Conservation (phyloP, 768 basidiomycete species). For the Boletus speciosus region DNA sequence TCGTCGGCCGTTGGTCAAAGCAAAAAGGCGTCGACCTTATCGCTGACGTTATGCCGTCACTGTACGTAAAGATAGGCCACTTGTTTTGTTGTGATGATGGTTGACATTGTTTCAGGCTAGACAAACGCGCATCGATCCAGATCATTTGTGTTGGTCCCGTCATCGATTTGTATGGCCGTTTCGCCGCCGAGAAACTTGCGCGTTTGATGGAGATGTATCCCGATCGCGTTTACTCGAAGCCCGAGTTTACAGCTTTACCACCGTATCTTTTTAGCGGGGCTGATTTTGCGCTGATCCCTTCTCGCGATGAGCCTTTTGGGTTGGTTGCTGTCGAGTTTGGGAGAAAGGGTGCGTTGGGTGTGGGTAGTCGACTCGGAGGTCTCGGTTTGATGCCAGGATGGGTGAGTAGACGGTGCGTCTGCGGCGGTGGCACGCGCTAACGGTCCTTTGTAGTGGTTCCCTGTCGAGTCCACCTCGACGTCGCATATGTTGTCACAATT, state of each 20-base stretch:
- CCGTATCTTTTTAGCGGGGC: conserved; percentile 93
- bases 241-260: conserved; percentile 91
- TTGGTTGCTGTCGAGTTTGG: conserved; percentile 96
- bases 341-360: conserved; percentile 93
- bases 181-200: conserved; percentile 90
- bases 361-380: conserved; percentile 91
- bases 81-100: not conserved
- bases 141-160: conserved; percentile 89
- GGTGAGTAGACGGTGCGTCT: conserved; percentile 48
- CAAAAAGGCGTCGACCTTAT: conserved; percentile 98
- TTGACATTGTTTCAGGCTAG: conserved; percentile 49
- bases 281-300: conserved; percentile 93
- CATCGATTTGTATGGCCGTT: conserved; percentile 92
- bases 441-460: conserved; percentile 72
- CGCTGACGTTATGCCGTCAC: conserved; percentile 88
- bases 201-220: conserved; percentile 95
- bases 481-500: conserved; percentile 93
- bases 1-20: conserved; percentile 97
- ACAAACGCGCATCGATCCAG: conserved; percentile 83
- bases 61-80: conserved; percentile 47
- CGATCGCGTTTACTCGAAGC: conserved; percentile 92
- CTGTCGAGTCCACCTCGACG: conserved; percentile 89
- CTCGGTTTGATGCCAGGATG: conserved; percentile 97
- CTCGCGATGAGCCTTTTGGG: conserved; percentile 95
- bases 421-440: not conserved